Evolutionary conservation across 169 alveolate species (phyloP), one percentile per base, ranked within the genome.

Genomic region (Blepharisma undulans): DNA sequence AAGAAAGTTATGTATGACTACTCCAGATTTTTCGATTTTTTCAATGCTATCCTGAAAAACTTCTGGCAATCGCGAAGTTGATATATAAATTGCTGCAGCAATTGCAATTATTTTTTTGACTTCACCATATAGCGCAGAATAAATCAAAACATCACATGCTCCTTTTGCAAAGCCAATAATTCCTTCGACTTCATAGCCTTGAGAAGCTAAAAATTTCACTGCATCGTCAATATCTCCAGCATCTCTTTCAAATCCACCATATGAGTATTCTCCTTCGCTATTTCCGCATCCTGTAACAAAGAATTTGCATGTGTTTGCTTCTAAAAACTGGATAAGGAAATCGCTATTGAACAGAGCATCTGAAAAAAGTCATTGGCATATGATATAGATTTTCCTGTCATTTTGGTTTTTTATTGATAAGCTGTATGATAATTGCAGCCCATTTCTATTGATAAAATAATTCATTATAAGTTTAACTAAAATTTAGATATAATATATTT

Each of bases 101-200:
- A 82, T 22, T 4, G 89, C 4, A 6, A 82, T 48, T 21, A 36
- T 34, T 21, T 33, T 25, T 25, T 21, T 25, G 25, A 82, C 89
- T 6, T 59, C 89, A 10, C 61, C 33, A 8, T 4, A 82, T 25
- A 82, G 27, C 7, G 89, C 72, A 22, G 89, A 82, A 60, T 82
- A 59, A n/a, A 82, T 82, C 5, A 82, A 16, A 48, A 8, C 89
- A 3, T 22, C 76, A n/a, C 21, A 1, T 21, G 32, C 89, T 1
- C 61, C 89, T 82, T 82, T 82, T 22, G 89, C 33, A 60, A 34
- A 72, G 0, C 89, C 89, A 82, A 82, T 82, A 21, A 82, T 22
- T 21, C 74, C 29, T 21, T 25, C 34, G 1, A 82, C 89, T n/a
- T 82, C 36, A n/a, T 32, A 82, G 29, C 76, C 76, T n/a, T 36